Percentiles rank a stretch among this genome's conserved stretches.
Conservation (phyloP, 306 rosid species). For the Begonia masoniana region DNA sequence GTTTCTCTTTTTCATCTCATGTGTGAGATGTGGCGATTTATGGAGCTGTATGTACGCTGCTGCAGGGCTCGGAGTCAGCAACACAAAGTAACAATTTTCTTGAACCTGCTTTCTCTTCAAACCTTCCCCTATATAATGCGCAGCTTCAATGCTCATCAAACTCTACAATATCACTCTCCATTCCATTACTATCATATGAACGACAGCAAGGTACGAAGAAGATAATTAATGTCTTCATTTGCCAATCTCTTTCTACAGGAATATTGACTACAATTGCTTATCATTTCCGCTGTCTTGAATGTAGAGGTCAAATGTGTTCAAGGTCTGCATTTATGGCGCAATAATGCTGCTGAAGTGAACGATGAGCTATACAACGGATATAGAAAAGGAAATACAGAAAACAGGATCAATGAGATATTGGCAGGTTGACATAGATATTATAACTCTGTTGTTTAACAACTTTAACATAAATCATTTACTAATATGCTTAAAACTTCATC, state of each 20-base stretch:
- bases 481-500: constrained; percentile 4
- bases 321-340: constrained; percentile 64
- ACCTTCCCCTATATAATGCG: constrained; percentile 47
- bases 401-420: constrained; percentile 45
- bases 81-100: constrained; percentile 45
- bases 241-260: no score
- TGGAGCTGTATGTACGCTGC: constrained; percentile 4
- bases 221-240: no score
- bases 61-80: constrained; percentile 60
- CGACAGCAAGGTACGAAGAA: constrained; percentile 35
- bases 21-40: not conserved
- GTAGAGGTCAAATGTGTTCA: constrained; percentile 54
- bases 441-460: no score
- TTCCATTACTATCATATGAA: constrained; percentile 14
- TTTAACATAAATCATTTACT: not conserved
- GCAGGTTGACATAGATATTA: constrained; percentile 33
- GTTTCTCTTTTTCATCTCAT: not conserved
- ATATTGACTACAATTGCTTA: no score
- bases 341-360: constrained; percentile 48
- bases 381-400: constrained; percentile 39
- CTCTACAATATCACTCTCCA: constrained; percentile 33
- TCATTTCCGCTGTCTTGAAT: constrained; percentile 3
- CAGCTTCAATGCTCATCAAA: constrained; percentile 47
- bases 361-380: constrained; percentile 56
- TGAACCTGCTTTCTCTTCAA: constrained; percentile 72